Base-by-base conservation (phyloP, 225 moss, liverwort and hornwort species). In the Lunularia cruciata region DNA sequence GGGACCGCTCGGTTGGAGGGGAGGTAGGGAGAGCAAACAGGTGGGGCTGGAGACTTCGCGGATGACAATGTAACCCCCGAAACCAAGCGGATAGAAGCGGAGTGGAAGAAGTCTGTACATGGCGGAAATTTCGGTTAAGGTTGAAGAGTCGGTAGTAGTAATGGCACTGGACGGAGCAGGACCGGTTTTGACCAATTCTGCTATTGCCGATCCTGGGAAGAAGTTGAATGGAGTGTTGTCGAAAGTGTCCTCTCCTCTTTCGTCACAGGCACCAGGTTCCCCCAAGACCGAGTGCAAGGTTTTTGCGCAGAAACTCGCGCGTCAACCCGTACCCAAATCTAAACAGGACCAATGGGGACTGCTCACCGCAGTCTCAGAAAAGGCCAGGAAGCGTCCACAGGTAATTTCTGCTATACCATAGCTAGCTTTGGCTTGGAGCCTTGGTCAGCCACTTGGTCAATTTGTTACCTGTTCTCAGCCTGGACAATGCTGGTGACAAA, bases 301-400 rank as follows among this genome's bases (percentile, higher is more conserved):
- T 5, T 40, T 87, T 46, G 92, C 92, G 27, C 63, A 79, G 70
- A 64, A 74, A 23, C 64, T 96, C 8, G 78, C 87, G 0, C 60
- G 37, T 9, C 87, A 90, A 75, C 83, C 78, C n/a, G 80, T 86
- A 15, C 79, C 87, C 30, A 82, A 80, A 53, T 67, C 76, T 3
- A 84, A 83, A 51, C 81, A 83, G 45, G 78, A 83, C 52, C 90
- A 88, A 57, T 96, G 90, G 90, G 92, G 86, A 8, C 68, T 92
- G 78, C 85, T 96, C 16, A 92, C 90, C 18, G 90, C 88, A 28
- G 78, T 96, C 47, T 89, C 86, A 23, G 77, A 63, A 22, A 92
- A 81, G 38, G 86, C 92, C 38, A 76, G 84, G 70, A 85, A 83
- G 31, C 90, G 95, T 15, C 79, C 82, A 1, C 88, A 88, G 83